Base-by-base conservation (phyloP, 208 protist species). In the Balamuthia mandrillaris region DNA sequence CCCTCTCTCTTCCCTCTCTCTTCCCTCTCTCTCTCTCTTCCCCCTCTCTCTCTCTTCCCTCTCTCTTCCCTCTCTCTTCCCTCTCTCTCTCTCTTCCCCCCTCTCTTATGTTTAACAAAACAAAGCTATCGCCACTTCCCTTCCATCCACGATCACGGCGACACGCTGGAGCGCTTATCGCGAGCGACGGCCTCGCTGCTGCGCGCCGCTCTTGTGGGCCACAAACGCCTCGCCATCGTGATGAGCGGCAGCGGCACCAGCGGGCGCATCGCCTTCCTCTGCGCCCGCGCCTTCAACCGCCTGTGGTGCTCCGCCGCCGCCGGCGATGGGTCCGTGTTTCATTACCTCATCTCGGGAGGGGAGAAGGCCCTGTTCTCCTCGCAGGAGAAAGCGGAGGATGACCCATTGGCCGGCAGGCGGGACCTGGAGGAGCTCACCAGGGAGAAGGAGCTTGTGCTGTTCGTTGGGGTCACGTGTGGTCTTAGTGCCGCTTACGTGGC, bases 401-500 rank as follows among this genome's bases (percentile, higher is more conserved):
- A 79, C 35, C 70, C 70, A 4, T 47, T 39, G 16, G 21, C 29
- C 21, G 70, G 70, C 33, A 58, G 31, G 2, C 9, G 52, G 42
- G 70, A 79, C 24, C 33, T 79, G 49, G 33, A 39, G 12, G 44
- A 35, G 27, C 31, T 79, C 3, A 79, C 70, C 1, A 60, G 58
- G 33, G 70, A 47, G 9, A 79, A 79, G 49, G 24, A 18, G 12
- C 70, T 29, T 7, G 70, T 79, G 6, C 70, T 79, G 33, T 79
- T 37, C 70, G 4, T 79, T 10, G 70, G 70, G 21, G 58, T 79
- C 70, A 79, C 70, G 9, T 79, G 70, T 31, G 70, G 70, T 37
- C n/a, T 4, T 31, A 79, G 70, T 54, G 70, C 70, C 16, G 70
- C 45, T 18, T 79, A 79, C 27, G 70, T 79, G 49, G 70, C 70